Percentiles rank a stretch among this genome's conserved stretches.
These are phyloP conservation scores for Helotiales sp. DNA, from an alignment of 2,329 filamentous ascomycete species.

Conservation along the genomic window DNA sequence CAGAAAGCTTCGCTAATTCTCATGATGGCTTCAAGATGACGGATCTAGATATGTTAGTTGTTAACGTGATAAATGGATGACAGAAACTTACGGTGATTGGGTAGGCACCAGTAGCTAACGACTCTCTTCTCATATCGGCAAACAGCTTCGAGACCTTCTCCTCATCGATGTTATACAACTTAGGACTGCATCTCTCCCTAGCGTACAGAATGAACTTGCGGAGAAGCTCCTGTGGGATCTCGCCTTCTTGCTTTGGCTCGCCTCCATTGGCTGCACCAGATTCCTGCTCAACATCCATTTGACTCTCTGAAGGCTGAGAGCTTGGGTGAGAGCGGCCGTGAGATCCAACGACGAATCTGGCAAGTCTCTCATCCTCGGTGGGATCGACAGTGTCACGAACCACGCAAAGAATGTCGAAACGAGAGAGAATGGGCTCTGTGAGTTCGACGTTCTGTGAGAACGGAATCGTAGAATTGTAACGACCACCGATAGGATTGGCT, in stretches of 20 bases:
- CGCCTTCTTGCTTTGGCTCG: constrained; percentile 62
- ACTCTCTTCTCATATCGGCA: constrained; percentile 94
- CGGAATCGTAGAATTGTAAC: constrained; percentile 94
- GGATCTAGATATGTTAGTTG: constrained; percentile 64
- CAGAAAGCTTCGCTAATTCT: constrained; percentile 93
- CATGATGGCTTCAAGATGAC: constrained; percentile 97
- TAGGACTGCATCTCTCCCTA: constrained; percentile 84
- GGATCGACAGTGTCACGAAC: constrained; percentile 96
- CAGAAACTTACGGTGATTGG: constrained; percentile 83
- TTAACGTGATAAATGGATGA: not conserved
- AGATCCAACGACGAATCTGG: constrained; percentile 92
- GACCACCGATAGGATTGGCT: constrained; percentile 93
- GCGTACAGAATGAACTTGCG: constrained; percentile 98
- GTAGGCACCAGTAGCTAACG: constrained; percentile 91
- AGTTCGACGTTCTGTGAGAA: constrained; percentile 97
- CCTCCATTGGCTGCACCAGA: constrained; percentile 48
- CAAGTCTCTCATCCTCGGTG: constrained; percentile 87
- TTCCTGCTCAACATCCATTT: constrained; percentile 68
- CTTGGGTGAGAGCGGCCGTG: constrained; percentile 87
- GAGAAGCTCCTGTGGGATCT: constrained; percentile 88
- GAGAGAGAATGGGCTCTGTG: constrained; percentile 94
- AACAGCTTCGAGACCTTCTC: constrained; percentile 95
- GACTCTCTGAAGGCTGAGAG: constrained; percentile 53
- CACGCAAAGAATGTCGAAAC: constrained; percentile 97
- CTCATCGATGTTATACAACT: constrained; percentile 96